Base-by-base conservation (phyloP, 768 basidiomycete genomes). In the Mycena alexandri region DNA sequence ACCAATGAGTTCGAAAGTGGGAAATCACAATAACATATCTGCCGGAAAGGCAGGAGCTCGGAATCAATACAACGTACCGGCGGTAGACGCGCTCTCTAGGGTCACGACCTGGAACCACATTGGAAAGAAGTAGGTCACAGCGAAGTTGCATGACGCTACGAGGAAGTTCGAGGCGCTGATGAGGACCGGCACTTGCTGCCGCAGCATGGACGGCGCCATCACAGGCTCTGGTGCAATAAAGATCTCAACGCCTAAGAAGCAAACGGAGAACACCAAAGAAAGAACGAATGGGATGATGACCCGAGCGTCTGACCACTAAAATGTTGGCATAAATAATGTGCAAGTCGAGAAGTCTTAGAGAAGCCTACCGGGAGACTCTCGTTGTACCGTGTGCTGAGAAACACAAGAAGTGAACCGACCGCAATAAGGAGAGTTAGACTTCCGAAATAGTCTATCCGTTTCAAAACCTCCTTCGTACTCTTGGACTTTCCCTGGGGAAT, bases 81-180 rank as follows among this genome's bases (percentile, higher is more conserved):
- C 89, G 8, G 84, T 85, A 13, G 90, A 88, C 21, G 92, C 88
- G 59, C 83, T 90, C 16, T 90, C 87, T 29, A 93, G 74, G 75
- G 85, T 82, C 6, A 94, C 93, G 0, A 91, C 93, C 76, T 94
- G 92, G 75, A 94, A 94, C 90, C 91, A 94, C 76, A 90, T 89
- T 6, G 93, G 93, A 78, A 87, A 91, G 77, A 90, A 93, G 76
- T 92, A 94, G 76, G 87, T 91, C 72, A 94, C 84, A 1, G 89
- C 81, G 61, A 94, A 91, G 73, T 93, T 94, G 77, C 91, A 93
- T 6, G 85, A 82, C 16, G 91, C 81, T 12, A 94, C 92, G 21
- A 93, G 84, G 73, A 92, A 90, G 72, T 93, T 93, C 73, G 88
- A 92, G 57, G 79, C 78, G 24, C 90, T 90, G 33, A 93, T 88